Base-by-base conservation (phyloP, 306 rosid genomes). In the Fagus sylvatica region DNA sequence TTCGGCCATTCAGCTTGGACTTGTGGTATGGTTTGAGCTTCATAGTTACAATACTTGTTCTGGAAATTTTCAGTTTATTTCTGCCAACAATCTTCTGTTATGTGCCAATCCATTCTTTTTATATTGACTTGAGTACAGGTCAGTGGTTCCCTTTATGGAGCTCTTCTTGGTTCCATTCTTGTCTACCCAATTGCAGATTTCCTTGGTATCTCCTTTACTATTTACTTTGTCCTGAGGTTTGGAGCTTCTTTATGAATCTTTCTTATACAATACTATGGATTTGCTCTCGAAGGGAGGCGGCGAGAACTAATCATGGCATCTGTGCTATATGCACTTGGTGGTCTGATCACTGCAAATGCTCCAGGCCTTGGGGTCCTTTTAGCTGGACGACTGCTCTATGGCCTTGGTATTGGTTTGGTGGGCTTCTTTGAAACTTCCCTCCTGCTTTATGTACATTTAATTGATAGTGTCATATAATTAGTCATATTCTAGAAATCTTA, bases 321-420 rank as follows among this genome's bases (percentile, higher is more conserved):
- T 33, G 7, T 73, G 33, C 83, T 92, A 76, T 95, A 95, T 86
- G 46, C 73, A 22, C 77, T 87, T 74, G 98, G 98, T 69, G 81
- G 96, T 81, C 82, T 85, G 15, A 66, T 79, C 81, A 95, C 97
- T 17, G 91, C 93, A 69, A 76, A 48, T 83, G 91, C 97, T 76
- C 96, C 98, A 0, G 92, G 78, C 69, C 93, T 95, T 49, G 76
- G 75, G 53, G 84, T 89, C 81, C 98, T 95, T 73, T 78, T 95
- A 85, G 90, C 64, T 5, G 98, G 98, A 80, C 84, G 98, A 77
- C 85, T 95, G 74, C 76, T 95, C 69, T 92, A 92, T 81, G 98
- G 98, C 79, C 95, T 95, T 28, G 98, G 97, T 73, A 95, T 95
- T 72, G 98, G 98, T 71, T 74, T 92, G 97, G 98, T 95, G 88